Evolutionary conservation across 495 filamentous ascomycete genomes (phyloP), one percentile per base, ranked within the genome.

Genomic region (Evernia prunastri): DNA sequence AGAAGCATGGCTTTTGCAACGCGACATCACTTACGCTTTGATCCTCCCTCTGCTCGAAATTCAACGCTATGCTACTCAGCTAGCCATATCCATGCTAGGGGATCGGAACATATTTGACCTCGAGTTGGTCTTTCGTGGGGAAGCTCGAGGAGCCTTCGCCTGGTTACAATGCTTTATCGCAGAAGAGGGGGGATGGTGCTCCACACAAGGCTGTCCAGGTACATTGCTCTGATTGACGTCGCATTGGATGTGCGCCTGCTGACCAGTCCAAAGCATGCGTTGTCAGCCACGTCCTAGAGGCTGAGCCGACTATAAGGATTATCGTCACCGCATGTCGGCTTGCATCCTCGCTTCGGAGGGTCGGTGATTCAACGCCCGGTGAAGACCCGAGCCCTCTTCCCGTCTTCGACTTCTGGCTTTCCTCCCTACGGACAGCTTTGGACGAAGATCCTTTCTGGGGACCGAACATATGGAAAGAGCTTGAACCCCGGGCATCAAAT

Each of bases 331-430:
- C 83, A 25, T 47, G 85, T 89, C 36, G 85, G 86, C 43, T 90
- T 84, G 64, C 91, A 89, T 42, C 88, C 89, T 65, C 86, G 88
- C 59, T 95, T 89, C 72, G 91, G 13, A 57, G 29, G 53, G 51
- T 13, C 23, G 31, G 17, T 33, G 29, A 33, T 33, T 67, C 69
- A 58, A 69, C 61, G 42, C 63, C 67, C 6, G 51, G 59, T 71
- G 10, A 66, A 67, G 27, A 68, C 12, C 63, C 68, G 54, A 56
- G 43, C 18, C 53, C 53, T 12, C 63, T 76, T 42, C 80, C 80
- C 17, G 74, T 72, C 54, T 81, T 85, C 60, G 77, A 76, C 25
- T 84, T 84, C 69, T 84, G 83, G 79, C 74, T 84, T 25, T 69
- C 76, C 49, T 77, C 83, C 5, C 70, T 87, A 37, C 78, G 81